Conservation (phyloP, 768 basidiomycete genomes). For the Macrolepiota dolichaula region DNA sequence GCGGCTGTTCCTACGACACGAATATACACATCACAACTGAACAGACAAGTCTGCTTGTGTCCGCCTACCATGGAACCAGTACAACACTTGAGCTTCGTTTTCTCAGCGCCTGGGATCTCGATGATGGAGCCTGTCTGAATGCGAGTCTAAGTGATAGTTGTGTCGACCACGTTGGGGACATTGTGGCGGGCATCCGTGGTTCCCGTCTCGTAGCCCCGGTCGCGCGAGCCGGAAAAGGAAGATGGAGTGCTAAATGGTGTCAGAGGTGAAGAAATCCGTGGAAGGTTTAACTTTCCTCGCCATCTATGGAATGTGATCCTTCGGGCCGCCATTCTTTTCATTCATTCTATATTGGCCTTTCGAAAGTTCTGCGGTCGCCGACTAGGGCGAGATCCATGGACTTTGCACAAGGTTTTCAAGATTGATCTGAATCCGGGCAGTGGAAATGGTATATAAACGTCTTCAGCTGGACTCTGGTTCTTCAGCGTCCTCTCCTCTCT, state of each 20-base stretch:
- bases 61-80: no score
- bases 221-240: neutral
- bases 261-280: slow-evolving; percentile 1
- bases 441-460: slow-evolving; percentile 7
- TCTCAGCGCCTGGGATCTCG: no score
- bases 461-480: neutral
- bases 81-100: no score
- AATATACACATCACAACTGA: no score
- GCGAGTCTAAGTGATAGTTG: neutral
- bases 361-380: neutral
- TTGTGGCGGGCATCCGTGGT: neutral
- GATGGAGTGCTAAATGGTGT: slow-evolving; percentile 4
- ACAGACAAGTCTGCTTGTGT: no score
- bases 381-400: slow-evolving; percentile 1
- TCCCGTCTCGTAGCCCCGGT: slow-evolving; percentile 1
- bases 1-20: no score
- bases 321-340: neutral
- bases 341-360: neutral
- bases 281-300: neutral
- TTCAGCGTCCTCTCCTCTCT: neutral
- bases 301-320: neutral
- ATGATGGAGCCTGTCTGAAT: neutral
- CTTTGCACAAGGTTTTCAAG: neutral
- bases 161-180: neutral
- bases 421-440: neutral